These are phyloP conservation scores for Cercophora sp. DNA, from an alignment of 495 filamentous ascomycete genomes.

Conservation along the genomic window DNA sequence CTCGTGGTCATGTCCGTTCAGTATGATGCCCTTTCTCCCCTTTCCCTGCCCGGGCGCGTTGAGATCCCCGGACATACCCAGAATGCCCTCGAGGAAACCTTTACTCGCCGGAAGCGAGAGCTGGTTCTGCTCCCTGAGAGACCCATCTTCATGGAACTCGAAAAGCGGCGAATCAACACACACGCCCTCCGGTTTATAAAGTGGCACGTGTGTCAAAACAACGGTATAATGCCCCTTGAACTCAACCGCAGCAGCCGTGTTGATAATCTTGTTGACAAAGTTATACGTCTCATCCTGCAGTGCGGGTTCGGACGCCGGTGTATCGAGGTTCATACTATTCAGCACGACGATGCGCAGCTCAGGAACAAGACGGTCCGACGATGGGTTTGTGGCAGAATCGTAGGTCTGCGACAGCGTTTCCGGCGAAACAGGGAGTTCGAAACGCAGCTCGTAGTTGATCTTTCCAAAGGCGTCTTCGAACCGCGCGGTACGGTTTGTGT, in stretches of 20 bases:
- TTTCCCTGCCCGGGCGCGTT: constrained; percentile 50
- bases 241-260: constrained; percentile 61
- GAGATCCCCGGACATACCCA: constrained; percentile 63
- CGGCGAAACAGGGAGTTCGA: constrained; percentile 52
- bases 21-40: constrained; percentile 63
- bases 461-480: constrained; percentile 82
- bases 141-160: constrained; percentile 63
- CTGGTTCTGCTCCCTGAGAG: constrained; percentile 89
- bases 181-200: constrained; percentile 77
- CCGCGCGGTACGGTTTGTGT: constrained; percentile 61
- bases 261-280: constrained; percentile 71
- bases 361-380: constrained; percentile 44
- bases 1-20: constrained; percentile 92
- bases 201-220: constrained; percentile 85
- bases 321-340: constrained; percentile 89
- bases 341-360: constrained; percentile 78
- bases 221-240: constrained; percentile 67
- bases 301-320: constrained; percentile 59
- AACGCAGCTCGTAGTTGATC: constrained; percentile 80
- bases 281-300: constrained; percentile 69
- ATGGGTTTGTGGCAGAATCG: constrained; percentile 28
- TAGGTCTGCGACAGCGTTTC: constrained; percentile 29
- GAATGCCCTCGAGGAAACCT: constrained; percentile 72
- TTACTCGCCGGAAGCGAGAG: constrained; percentile 63
- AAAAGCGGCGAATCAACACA: constrained; percentile 84